phyloP scores from a whole-genome alignment of 148 eudicot species.

The Silene uniflora region DNA sequence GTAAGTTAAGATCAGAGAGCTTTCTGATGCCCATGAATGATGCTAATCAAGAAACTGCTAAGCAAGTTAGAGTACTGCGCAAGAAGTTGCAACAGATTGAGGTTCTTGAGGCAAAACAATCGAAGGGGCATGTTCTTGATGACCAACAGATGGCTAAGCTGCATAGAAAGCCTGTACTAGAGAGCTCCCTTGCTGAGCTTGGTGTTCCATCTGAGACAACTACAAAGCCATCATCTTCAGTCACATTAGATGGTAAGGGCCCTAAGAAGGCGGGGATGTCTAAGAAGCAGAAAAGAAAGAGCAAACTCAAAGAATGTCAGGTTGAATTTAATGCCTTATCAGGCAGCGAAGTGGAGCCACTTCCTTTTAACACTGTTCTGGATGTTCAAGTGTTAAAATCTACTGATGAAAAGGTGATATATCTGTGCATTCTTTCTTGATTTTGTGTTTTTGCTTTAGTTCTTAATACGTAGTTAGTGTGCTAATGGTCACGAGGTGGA shows the following conservation, averaged over 20 bases:
- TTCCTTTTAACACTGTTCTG: conserved; percentile 32
- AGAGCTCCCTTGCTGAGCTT: conserved; percentile 72
- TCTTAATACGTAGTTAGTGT: background rate
- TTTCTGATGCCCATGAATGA: conserved; percentile 50
- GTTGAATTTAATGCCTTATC: conserved; percentile 29
- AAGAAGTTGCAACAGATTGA: conserved; percentile 99
- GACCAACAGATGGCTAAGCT: conserved; percentile 92
- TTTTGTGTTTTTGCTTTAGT: background rate
- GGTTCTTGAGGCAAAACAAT: conserved; percentile 78
- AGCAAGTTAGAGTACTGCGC: conserved; percentile 61
- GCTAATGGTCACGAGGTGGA: no score
- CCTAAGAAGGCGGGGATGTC: conserved; percentile 52
- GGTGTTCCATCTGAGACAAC: conserved; percentile 59
- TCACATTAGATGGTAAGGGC: conserved; percentile 42
- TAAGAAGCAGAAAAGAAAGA: conserved; percentile 70
- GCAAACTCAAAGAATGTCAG: conserved; percentile 44
- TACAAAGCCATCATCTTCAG: conserved; percentile 33
- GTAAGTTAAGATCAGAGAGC: conserved; percentile 43
- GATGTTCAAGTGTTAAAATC: conserved; percentile 32
- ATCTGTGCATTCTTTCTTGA: background rate
- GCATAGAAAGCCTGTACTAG: conserved; percentile 47
- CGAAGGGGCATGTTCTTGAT: conserved; percentile 75
- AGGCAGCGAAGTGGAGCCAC: conserved; percentile 26
- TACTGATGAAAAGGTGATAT: conserved; percentile 46
- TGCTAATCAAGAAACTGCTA: conserved; percentile 42